Evolutionary conservation across 257 asterid genomes (phyloP).

Genomic region (Solanum okadae): DNA sequence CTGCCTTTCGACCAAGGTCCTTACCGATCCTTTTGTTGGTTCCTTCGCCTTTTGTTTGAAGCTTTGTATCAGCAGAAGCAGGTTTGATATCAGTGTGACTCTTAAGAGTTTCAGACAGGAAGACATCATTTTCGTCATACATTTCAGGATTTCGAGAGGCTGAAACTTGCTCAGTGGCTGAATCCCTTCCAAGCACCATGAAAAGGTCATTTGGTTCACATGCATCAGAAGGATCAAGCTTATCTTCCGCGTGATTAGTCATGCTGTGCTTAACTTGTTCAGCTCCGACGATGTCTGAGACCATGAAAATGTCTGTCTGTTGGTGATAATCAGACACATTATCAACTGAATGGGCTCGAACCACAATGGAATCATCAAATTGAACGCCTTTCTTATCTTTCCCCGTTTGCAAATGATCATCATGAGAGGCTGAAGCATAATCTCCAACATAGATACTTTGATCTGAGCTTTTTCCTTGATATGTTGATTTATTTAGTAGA

Average conservation of each 20-base stretch:
- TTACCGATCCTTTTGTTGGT: conserved; percentile 7
- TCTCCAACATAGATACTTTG: conserved; percentile 20
- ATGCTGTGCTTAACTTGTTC: conserved; percentile 6
- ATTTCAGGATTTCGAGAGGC: conserved; percentile 37
- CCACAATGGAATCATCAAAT: conserved; percentile 62
- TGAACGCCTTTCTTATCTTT: conserved; percentile 30
- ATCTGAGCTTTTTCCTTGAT: conserved; percentile 9
- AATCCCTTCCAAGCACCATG: conserved; percentile 50
- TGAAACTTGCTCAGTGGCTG: conserved; percentile 27
- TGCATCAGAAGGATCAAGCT: conserved; percentile 12
- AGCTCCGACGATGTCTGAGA: conserved; percentile 34
- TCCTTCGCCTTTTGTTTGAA: conserved; percentile 15
- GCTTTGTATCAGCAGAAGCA: conserved; percentile 14
- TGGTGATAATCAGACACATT: conserved; percentile 20
- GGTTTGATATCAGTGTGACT: conserved; percentile 10
- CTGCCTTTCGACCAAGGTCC: conserved; percentile 25
- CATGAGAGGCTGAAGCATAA: conserved; percentile 15
- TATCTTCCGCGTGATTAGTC: conserved; percentile 15
- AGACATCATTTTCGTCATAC: conserved; percentile 31
- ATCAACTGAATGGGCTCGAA: conserved; percentile 33
- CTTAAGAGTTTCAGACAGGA: conserved; percentile 19
- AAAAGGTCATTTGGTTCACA: conserved; percentile 70
- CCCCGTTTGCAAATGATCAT: conserved; percentile 8
- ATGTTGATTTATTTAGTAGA: conserved; percentile 10
- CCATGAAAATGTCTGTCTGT: conserved; percentile 42